Evolutionary conservation across 208 protist species (phyloP).

Genomic region (Leishmania major): DNA sequence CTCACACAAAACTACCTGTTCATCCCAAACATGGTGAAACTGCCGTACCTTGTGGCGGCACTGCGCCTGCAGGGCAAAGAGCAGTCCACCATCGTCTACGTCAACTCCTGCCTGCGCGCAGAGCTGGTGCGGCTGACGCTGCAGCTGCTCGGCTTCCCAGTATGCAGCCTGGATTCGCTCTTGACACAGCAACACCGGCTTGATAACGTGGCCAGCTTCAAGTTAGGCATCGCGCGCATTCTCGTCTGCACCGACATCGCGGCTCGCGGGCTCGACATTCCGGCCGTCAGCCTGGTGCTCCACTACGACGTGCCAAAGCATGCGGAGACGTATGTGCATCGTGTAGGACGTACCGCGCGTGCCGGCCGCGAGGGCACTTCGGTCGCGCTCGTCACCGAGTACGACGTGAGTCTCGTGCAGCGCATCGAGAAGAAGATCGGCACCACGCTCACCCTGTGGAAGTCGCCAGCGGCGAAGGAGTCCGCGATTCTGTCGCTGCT

Average conservation of each 20-base stretch:
- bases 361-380: constrained; percentile 75
- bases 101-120: constrained; percentile 81
- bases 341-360: constrained; percentile 97
- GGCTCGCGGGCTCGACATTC: constrained; percentile 98
- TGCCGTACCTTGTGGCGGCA: constrained; percentile 75
- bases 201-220: constrained; percentile 97
- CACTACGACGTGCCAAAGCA: constrained; percentile 98
- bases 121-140: constrained; percentile 87
- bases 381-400: constrained; percentile 81
- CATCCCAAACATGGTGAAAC: constrained; percentile 85
- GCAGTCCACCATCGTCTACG: constrained; percentile 87
- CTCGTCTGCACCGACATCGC: constrained; percentile 93
- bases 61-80: constrained; percentile 57
- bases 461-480: constrained; percentile 55
- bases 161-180: constrained; percentile 97
- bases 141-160: constrained; percentile 95
- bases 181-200: constrained; percentile 97
- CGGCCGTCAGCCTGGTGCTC: constrained; percentile 94
- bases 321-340: constrained; percentile 97
- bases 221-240: constrained; percentile 89
- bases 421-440: constrained; percentile 62
- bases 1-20: constrained; percentile 75
- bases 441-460: constrained; percentile 48
- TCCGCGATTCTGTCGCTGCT: constrained; percentile 61
- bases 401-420: constrained; percentile 77